phyloP scores from a whole-genome alignment of 306 rosid genomes.

The Cicer chorassanicum region DNA sequence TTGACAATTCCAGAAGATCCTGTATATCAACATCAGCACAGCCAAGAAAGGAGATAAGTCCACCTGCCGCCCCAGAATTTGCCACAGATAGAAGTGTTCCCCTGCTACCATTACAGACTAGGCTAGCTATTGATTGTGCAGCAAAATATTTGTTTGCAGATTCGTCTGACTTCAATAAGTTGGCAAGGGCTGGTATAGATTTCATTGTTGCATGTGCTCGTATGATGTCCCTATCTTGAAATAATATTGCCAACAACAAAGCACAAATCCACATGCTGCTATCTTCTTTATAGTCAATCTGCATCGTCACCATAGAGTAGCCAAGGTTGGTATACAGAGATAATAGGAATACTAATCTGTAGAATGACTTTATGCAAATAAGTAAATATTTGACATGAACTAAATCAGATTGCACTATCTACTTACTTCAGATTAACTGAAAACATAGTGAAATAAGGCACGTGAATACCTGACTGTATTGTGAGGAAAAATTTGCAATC shows the following conservation, averaged over 20 bases:
- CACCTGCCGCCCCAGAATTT: constrained; percentile 93
- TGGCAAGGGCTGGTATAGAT: constrained; percentile 84
- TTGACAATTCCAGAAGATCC: constrained; percentile 87
- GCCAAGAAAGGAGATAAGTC: constrained; percentile 92
- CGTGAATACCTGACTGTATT: constrained; percentile 76
- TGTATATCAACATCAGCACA: constrained; percentile 88
- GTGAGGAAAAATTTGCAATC: constrained; percentile 71
- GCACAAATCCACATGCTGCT: constrained; percentile 93
- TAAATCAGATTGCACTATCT: constrained; percentile 35
- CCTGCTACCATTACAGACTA: constrained; percentile 98
- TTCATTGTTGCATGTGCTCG: constrained; percentile 95
- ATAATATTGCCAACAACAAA: constrained; percentile 81
- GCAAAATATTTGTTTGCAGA: constrained; percentile 86
- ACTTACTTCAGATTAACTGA: constrained; percentile 24
- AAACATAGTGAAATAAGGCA: constrained; percentile 36
- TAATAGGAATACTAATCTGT: constrained; percentile 30
- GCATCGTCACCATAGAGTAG: constrained; percentile 49
- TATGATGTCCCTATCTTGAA: constrained; percentile 94
- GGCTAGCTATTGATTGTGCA: constrained; percentile 91
- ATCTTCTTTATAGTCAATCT: constrained; percentile 91
- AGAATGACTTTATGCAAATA: constrained; percentile 30
- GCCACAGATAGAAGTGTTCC: constrained; percentile 97
- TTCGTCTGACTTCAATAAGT: constrained; percentile 89
- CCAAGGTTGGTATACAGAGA: constrained; percentile 15
- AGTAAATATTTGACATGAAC: constrained; percentile 6